Percentiles rank a stretch among this genome's conserved stretches.
Conservation (phyloP, 1,139 yeast genomes). For the Scheffersomyces stambukii region DNA sequence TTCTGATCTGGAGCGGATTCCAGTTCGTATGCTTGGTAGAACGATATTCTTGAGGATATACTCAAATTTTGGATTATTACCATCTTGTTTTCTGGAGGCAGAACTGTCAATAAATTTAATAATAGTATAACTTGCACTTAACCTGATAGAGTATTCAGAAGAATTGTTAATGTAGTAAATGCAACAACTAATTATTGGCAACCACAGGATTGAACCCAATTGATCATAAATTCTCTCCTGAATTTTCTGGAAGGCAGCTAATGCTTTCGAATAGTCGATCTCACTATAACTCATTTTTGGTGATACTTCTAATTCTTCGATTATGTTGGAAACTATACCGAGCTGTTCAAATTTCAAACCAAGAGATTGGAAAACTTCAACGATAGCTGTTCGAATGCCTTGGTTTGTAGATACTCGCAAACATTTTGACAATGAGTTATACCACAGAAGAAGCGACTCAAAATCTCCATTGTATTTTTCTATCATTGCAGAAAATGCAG, state of each 20-base stretch:
- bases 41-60: conserved; percentile 51
- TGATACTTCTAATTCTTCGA: conserved; percentile 67
- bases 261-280: conserved; percentile 73
- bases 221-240: conserved; percentile 50
- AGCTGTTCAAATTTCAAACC: conserved; percentile 50
- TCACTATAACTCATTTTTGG: conserved; percentile 61
- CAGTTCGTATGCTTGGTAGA: conserved; percentile 64
- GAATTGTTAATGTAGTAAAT: conserved; percentile 73
- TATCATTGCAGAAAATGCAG: conserved; percentile 53
- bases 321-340: conserved; percentile 43
- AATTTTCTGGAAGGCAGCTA: conserved; percentile 62
- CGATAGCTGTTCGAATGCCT: conserved; percentile 57
- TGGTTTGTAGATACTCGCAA: conserved; percentile 58
- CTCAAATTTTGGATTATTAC: conserved; percentile 34
- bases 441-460: conserved; percentile 51
- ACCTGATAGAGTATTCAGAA: conserved; percentile 75
- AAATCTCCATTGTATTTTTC: conserved; percentile 50
- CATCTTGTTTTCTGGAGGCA: conserved; percentile 27
- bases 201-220: conserved; percentile 64
- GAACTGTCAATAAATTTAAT: conserved; percentile 62
- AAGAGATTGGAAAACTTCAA: conserved; percentile 55
- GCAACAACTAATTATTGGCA: conserved; percentile 66
- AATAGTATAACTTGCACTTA: conserved; percentile 68
- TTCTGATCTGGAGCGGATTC: conserved; percentile 61
- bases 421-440: conserved; percentile 52